Evolutionary conservation across 768 basidiomycete species (phyloP), one percentile per base, ranked within the genome.

Genomic region (Russula earlei): DNA sequence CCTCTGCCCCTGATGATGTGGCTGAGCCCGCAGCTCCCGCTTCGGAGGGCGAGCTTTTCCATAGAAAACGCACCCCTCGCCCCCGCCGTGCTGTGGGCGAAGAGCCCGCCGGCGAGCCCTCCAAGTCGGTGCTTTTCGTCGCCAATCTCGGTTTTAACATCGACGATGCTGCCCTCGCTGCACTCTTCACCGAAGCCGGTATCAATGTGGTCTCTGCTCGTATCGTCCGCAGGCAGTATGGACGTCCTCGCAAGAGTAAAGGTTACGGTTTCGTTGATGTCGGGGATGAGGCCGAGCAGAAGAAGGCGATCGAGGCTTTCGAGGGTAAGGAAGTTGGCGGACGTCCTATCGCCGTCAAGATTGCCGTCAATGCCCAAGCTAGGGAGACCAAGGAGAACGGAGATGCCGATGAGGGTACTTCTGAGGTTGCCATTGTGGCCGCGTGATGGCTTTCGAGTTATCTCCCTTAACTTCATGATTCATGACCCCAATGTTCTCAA

Each of bases 221-320:
- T 62, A 87, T 99, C 61, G 91, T 97, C 64, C 83, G 84, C 68
- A 79, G 85, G 67, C 82, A 84, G 65, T 91, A 81, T 78, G 91
- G 90, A 4, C 80, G 81, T 41, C 85, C 86, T 66, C 81, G 86
- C 69, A 87, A 83, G 71, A 91, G 87, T 79, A 95, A 95, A 73
- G 95, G 95, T 54, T 98, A 94, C 70, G 95, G 92, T 50, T 99
- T 99, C 67, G 95, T 99, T 67, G 94, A 98, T 64, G 91, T 96
- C 60, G 91, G 87, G 59, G 75, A 75, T 63, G 85, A 92, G 71
- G 87, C 83, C 64, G 84, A 93, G 71, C 95, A 99, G 75, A 70
- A 84, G 69, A 91, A 92, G 75, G 95, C 92, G 51, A 86, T 99
- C 60, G 82, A 82, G 54, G 81, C 82, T 62, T 79, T 93, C 60